Evolutionary conservation across 805 yeast genomes (phyloP).

Genomic region (Blastobotrys parvus): DNA sequence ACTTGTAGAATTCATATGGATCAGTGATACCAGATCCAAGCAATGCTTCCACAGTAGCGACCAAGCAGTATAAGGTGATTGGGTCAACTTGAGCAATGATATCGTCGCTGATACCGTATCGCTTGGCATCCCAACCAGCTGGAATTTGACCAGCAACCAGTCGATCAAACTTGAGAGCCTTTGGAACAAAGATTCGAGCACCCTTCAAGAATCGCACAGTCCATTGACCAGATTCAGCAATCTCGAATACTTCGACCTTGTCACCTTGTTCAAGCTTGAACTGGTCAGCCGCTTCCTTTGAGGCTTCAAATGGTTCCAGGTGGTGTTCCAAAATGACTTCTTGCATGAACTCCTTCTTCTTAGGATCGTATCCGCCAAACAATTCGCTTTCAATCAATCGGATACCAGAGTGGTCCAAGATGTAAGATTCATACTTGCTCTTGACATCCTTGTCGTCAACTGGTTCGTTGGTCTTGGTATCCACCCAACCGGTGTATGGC

Average conservation of each 20-base stretch:
- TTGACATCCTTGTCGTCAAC: conserved; percentile 94
- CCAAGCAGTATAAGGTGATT: conserved; percentile 84
- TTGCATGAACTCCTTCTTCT: conserved; percentile 86
- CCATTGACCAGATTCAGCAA: conserved; percentile 85
- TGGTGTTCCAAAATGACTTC: conserved; percentile 96
- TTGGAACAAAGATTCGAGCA: conserved; percentile 84
- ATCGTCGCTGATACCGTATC: conserved; percentile 93
- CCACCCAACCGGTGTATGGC: conserved; percentile 96
- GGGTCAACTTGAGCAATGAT: conserved; percentile 93
- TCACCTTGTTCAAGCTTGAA: conserved; percentile 93
- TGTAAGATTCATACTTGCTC: conserved; percentile 79
- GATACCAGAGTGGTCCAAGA: conserved; percentile 91
- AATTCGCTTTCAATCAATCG: conserved; percentile 94
- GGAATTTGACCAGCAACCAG: conserved; percentile 89
- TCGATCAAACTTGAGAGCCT: conserved; percentile 56
- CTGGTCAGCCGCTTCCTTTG: conserved; percentile 91
- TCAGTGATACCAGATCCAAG: conserved; percentile 92
- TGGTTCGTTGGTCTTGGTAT: conserved; percentile 83
- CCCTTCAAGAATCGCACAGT: conserved; percentile 88
- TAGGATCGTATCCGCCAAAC: conserved; percentile 89
- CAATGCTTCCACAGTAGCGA: conserved; percentile 91
- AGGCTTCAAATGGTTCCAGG: conserved; percentile 89
- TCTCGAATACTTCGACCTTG: conserved; percentile 82
- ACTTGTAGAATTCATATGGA: conserved; percentile 97
- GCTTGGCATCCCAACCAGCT: conserved; percentile 94